Evolutionary conservation across 371 early-diverging fungal genomes (phyloP).

Genomic region (Mucor circinelloides): DNA sequence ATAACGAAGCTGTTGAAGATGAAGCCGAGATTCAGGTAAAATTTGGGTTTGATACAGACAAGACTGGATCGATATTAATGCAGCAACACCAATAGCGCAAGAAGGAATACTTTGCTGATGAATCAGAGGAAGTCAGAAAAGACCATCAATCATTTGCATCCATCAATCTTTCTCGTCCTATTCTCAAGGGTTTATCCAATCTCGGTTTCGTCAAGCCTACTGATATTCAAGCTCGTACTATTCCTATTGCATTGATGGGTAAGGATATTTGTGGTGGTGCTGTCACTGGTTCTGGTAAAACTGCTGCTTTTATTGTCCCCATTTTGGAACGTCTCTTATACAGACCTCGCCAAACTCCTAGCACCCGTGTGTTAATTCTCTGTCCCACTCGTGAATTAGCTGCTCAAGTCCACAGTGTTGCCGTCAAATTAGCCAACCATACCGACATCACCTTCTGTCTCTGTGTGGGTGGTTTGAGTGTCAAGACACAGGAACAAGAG

Average conservation of each 20-base stretch:
- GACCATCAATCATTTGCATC: slow-evolving; percentile 77
- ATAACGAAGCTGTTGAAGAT: slow-evolving; percentile 42
- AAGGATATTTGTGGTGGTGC: slow-evolving; percentile 99
- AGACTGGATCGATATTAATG: background rate
- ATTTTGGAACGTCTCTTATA: slow-evolving; percentile 94
- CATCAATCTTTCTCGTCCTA: slow-evolving; percentile 94
- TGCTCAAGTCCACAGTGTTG: slow-evolving; percentile 94
- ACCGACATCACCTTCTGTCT: slow-evolving; percentile 89
- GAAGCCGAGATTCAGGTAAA: slow-evolving; percentile 42
- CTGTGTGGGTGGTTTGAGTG: slow-evolving; percentile 92
- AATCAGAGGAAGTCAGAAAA: slow-evolving; percentile 50
- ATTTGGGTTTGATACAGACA: background rate
- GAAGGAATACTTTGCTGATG: slow-evolving; percentile 76
- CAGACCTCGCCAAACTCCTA: slow-evolving; percentile 78
- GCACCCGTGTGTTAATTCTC: slow-evolving; percentile 93
- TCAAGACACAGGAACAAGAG: slow-evolving; percentile 92
- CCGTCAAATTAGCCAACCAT: slow-evolving; percentile 82
- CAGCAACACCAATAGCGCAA: slow-evolving; percentile 53
- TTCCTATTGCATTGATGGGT: slow-evolving; percentile 96
- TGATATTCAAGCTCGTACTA: slow-evolving; percentile 94
- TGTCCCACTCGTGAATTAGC: slow-evolving; percentile 99
- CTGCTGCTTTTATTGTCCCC: slow-evolving; percentile 97
- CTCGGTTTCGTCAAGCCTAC: slow-evolving; percentile 96
- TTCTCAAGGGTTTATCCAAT: slow-evolving; percentile 89
- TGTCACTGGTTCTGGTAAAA: slow-evolving; percentile 99